Evolutionary conservation across 306 rosid species (phyloP), one percentile per base, ranked within the genome.

Genomic region (Pueraria montana): DNA sequence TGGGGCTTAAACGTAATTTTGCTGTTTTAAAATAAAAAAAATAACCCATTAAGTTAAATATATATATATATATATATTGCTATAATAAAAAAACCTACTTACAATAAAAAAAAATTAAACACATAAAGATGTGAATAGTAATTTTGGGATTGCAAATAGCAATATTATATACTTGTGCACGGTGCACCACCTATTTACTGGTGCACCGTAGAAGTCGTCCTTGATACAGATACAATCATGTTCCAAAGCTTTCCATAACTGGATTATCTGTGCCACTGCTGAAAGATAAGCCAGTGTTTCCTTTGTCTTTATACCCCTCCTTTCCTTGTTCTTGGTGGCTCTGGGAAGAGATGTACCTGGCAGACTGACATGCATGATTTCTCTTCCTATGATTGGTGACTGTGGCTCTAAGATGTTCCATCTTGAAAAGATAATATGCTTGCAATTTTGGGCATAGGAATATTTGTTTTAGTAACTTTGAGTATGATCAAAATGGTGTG

Each of bases 351-450:
- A 81, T 71, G 13, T 76, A 64, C 74, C 83, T 77, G 84, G 18
- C 84, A 72, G 10, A 34, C 74, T 76, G 70, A 52, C 74, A 32
- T 65, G 32, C 46, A 62, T 76, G 64, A 80, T 77, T 77, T 84
- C 83, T 79, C 76, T 83, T 69, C 82, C 89, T 75, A 79, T 83
- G 62, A 86, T 83, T 75, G 82, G 83, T 82, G 26, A 55, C 78
- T 83, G 77, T 76, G 83, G 43, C n/a, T 26, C 13, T 76, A 52
- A 55, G 59, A 76, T 68, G 40, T 76, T 76, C 80, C 59, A 64
- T 14, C 77, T 55, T 52, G 61, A 80, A 53, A 74, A n/a, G 4
- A 43, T 74, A 14, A 74, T 68, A 86, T 86, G 27, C 80, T 82
- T 80, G 76, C 78, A 76, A 50, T 67, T 20, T 78, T 80, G 20